These are phyloP conservation scores for Cytospora schulzeri DNA, from an alignment of 2,329 filamentous ascomycete genomes.

Conservation along the genomic window DNA sequence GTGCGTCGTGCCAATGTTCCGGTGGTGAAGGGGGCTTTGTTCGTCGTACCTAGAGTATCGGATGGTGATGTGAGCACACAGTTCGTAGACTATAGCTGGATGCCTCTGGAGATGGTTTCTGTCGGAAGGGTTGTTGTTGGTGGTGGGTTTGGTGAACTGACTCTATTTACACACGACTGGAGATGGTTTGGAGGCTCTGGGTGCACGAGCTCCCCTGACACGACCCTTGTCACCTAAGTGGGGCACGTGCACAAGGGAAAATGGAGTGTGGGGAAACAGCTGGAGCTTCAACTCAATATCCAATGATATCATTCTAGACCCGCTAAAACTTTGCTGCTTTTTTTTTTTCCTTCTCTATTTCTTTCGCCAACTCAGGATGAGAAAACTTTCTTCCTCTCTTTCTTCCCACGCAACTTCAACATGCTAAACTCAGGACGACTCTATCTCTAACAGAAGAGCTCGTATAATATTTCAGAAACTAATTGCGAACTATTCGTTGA, in stretches of 20 bases:
- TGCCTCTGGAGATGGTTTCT: not conserved
- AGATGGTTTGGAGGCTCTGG: conserved; percentile 4
- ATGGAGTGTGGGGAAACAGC: conserved; percentile 17
- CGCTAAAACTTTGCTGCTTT: conserved; percentile 22
- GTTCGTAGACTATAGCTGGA: not conserved
- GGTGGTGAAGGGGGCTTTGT: not conserved
- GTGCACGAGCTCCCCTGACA: conserved; percentile 18
- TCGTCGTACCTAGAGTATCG: not conserved
- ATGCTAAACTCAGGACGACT: conserved; percentile 4
- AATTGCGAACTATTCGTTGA: not conserved
- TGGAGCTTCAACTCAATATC: conserved; percentile 1
- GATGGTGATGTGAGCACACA: not conserved
- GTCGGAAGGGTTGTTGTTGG: not conserved
- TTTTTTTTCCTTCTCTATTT: not conserved
- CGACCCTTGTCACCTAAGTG: conserved; percentile 4
- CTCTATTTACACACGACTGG: conserved; percentile 10
- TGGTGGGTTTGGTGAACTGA: conserved; percentile 3
- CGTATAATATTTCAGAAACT: not conserved
- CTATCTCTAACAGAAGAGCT: conserved; percentile 8
- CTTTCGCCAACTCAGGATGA: not conserved
- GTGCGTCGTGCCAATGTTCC: not conserved
- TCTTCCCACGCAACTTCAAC: not conserved
- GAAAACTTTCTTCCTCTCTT: not conserved
- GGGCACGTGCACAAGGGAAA: conserved; percentile 12
- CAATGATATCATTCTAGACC: conserved; percentile 4